phyloP scores from a whole-genome alignment of 495 filamentous ascomycete species.

The Hypoxylon cercidicola region DNA sequence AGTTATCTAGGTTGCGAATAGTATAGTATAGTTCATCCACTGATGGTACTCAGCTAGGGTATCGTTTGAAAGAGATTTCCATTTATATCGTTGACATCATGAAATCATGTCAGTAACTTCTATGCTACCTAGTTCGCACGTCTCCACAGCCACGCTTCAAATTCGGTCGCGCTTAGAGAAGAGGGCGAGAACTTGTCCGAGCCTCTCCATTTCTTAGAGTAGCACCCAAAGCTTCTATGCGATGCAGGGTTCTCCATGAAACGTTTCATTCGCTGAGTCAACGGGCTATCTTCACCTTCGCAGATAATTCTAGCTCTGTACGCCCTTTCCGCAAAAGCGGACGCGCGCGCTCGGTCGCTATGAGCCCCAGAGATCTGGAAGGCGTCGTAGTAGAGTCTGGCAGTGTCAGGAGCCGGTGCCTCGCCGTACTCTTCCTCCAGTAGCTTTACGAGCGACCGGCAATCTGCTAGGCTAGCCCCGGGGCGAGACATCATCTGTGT shows the following conservation, averaged over 20 bases:
- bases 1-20: too few relatives aligned
- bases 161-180: slow-evolving; percentile 45
- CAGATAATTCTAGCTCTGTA: slow-evolving; percentile 44
- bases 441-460: slow-evolving; percentile 41
- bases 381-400: slow-evolving; percentile 55
- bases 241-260: slow-evolving; percentile 49
- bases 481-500: slow-evolving; percentile 34
- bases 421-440: slow-evolving; percentile 46
- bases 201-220: slow-evolving; percentile 51
- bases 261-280: slow-evolving; percentile 42
- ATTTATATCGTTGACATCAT: not conserved
- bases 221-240: slow-evolving; percentile 47
- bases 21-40: too few relatives aligned
- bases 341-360: slow-evolving; percentile 56
- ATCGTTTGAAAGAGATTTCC: not conserved
- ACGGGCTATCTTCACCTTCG: slow-evolving; percentile 51
- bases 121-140: slow-evolving; percentile 1
- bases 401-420: slow-evolving; percentile 40
- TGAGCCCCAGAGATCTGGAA: slow-evolving; percentile 59
- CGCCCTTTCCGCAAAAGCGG: slow-evolving; percentile 56
- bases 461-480: slow-evolving; percentile 42
- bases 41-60: not conserved
- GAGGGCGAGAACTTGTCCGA: slow-evolving; percentile 42
- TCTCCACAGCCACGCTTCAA: slow-evolving; percentile 61
- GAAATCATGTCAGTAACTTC: not conserved